Conservation (phyloP, 331 rosid genomes). For the Rhamnella rubrinervis region DNA sequence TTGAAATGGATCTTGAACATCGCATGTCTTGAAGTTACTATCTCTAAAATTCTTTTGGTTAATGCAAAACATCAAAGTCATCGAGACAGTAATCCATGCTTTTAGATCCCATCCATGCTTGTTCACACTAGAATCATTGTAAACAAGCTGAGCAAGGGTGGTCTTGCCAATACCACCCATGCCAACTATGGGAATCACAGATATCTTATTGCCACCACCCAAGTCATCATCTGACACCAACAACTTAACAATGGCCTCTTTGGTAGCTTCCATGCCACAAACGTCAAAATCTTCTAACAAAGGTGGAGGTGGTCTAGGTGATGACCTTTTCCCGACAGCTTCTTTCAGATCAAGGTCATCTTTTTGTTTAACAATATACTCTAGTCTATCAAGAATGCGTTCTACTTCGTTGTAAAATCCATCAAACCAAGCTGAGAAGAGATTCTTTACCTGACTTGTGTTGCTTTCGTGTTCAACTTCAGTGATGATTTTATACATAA, state of each 20-base stretch:
- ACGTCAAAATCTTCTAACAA: slow-evolving; percentile 14
- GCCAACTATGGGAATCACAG: slow-evolving; percentile 28
- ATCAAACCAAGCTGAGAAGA: slow-evolving; percentile 9
- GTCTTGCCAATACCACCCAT: slow-evolving; percentile 33
- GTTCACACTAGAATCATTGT: slow-evolving; percentile 15
- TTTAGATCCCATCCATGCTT: not conserved
- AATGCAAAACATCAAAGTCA: not conserved
- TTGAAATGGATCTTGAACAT: not conserved
- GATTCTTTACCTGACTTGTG: slow-evolving; percentile 4
- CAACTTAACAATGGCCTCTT: slow-evolving; percentile 1
- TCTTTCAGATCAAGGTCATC: slow-evolving; percentile 13
- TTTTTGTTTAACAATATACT: slow-evolving; percentile 9
- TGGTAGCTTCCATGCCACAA: slow-evolving; percentile 19
- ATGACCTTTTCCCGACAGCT: not conserved
- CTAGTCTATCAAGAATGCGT: slow-evolving; percentile 15
- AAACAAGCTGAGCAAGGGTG: slow-evolving; percentile 16
- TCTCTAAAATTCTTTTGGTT: slow-evolving; percentile 6
- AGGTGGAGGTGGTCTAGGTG: not conserved
- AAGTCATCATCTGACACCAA: slow-evolving; percentile 15
- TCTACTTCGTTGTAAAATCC: not conserved
- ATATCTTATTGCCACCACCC: not conserved
- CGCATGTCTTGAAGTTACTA: not conserved
- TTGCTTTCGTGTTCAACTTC: slow-evolving; percentile 1
- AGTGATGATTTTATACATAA: slow-evolving; percentile 11
- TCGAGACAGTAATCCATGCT: slow-evolving; percentile 17